phyloP scores from a whole-genome alignment of 768 basidiomycete species.

The Russula sp. region DNA sequence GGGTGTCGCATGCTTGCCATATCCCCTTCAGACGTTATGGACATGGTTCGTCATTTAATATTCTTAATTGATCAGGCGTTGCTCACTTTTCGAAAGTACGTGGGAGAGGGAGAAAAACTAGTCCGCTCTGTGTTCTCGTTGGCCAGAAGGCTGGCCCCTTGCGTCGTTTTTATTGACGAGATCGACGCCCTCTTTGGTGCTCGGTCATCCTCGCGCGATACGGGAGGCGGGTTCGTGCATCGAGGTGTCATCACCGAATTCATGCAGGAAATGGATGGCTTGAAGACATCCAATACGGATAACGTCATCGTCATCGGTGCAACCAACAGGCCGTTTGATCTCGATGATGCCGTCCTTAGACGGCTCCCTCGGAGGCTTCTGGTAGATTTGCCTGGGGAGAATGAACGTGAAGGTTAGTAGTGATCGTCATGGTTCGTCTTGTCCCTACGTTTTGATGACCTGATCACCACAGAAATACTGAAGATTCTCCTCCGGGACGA shows the following conservation, averaged over 20 bases:
- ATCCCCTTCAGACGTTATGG: slow-evolving; percentile 91
- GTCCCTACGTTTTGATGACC: slow-evolving; percentile 8
- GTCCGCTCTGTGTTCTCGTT: slow-evolving; percentile 86
- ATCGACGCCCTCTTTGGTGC: slow-evolving; percentile 91
- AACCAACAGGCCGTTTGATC: slow-evolving; percentile 86
- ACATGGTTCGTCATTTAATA: slow-evolving; percentile 58
- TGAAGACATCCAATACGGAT: slow-evolving; percentile 72
- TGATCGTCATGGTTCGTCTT: neutral
- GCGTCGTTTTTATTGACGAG: slow-evolving; percentile 92
- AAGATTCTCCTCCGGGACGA: slow-evolving; percentile 86
- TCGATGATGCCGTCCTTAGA: slow-evolving; percentile 88
- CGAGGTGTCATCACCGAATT: slow-evolving; percentile 87
- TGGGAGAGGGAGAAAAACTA: slow-evolving; percentile 85
- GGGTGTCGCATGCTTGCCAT: slow-evolving; percentile 90
- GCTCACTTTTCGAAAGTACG: slow-evolving; percentile 47
- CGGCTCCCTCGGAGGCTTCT: slow-evolving; percentile 81
- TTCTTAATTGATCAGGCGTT: neutral
- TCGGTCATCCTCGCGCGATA: slow-evolving; percentile 67
- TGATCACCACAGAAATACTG: slow-evolving; percentile 59
- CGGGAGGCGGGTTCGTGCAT: slow-evolving; percentile 77
- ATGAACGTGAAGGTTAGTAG: slow-evolving; percentile 71
- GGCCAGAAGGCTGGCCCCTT: slow-evolving; percentile 80
- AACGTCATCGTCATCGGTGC: slow-evolving; percentile 90
- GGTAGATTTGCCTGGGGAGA: slow-evolving; percentile 83
- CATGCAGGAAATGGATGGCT: slow-evolving; percentile 96